Evolutionary conservation across 345 rosid genomes (phyloP).

Genomic region (Clarkia xantiana): DNA sequence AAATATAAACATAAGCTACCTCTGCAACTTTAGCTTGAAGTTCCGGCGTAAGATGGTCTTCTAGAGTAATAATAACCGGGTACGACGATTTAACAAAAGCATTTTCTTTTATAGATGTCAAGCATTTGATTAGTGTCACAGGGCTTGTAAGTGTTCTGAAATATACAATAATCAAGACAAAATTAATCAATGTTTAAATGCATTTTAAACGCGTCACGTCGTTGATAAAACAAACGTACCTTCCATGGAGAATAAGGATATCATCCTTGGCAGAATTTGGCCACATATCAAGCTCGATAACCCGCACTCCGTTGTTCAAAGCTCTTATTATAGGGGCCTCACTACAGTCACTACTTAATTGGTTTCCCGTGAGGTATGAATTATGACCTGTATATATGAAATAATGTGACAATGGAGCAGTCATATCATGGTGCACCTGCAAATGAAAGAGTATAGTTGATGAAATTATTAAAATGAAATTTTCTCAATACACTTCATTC

Average conservation of each 20-base stretch:
- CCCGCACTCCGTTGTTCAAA: constrained; percentile 65
- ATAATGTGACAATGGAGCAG: constrained; percentile 79
- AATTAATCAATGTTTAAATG: neutral
- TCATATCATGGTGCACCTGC: constrained; percentile 91
- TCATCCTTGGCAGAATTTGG: constrained; percentile 63
- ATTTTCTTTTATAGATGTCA: constrained; percentile 58
- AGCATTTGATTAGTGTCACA: constrained; percentile 54
- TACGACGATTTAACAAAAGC: constrained; percentile 68
- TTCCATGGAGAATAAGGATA: constrained; percentile 83
- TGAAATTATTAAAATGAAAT: no score
- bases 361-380: constrained; percentile 94
- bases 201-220: neutral
- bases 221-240: constrained; percentile 23
- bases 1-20: constrained; percentile 16
- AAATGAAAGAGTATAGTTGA: constrained; percentile 1
- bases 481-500: no score
- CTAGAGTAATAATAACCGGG: constrained; percentile 84
- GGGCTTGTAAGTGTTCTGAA: constrained; percentile 79
- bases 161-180: neutral
- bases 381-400: constrained; percentile 91
- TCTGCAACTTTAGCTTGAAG: constrained; percentile 92
- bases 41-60: constrained; percentile 82
- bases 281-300: constrained; percentile 91
- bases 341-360: constrained; percentile 90
- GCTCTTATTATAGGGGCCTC: constrained; percentile 79